Percentiles rank a stretch among this genome's conserved stretches.
These are phyloP conservation scores for Suzukiozyma palmioleophila DNA, from an alignment of 1,139 yeast species.

Conservation along the genomic window DNA sequence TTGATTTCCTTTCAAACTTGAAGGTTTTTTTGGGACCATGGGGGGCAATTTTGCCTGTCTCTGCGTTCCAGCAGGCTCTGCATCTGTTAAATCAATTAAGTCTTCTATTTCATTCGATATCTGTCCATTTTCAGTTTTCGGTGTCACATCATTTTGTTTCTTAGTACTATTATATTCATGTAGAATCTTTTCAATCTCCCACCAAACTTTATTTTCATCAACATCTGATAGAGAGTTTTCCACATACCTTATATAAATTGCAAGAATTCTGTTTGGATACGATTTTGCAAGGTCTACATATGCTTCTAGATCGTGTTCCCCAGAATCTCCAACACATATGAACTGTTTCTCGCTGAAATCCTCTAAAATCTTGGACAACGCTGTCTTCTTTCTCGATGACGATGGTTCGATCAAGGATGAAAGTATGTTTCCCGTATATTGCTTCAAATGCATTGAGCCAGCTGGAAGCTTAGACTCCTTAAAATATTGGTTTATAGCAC, in stretches of 20 bases:
- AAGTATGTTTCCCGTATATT: constrained; percentile 75
- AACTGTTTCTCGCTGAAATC: constrained; percentile 80
- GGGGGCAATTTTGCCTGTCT: constrained; percentile 30
- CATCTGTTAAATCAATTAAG: constrained; percentile 29
- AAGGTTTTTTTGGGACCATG: constrained; percentile 38
- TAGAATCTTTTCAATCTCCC: constrained; percentile 24
- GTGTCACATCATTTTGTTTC: background rate
- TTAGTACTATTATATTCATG: constrained; percentile 6
- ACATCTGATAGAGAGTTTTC: constrained; percentile 59
- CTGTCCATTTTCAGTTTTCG: constrained; percentile 3
- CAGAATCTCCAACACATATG: constrained; percentile 88
- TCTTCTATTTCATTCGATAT: constrained; percentile 18
- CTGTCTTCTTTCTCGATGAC: constrained; percentile 68
- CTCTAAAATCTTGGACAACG: constrained; percentile 56
- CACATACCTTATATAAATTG: constrained; percentile 80
- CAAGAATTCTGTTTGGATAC: constrained; percentile 61
- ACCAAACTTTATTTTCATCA: constrained; percentile 39
- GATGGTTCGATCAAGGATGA: constrained; percentile 85
- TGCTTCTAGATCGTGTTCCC: constrained; percentile 93
- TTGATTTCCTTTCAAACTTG: constrained; percentile 22
- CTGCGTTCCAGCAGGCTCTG: constrained; percentile 7
- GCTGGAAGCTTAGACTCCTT: constrained; percentile 55
- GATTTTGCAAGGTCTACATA: constrained; percentile 64
- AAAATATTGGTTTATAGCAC: constrained; percentile 60
- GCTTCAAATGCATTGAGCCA: constrained; percentile 81